Percentiles rank a stretch among this genome's conserved stretches.
Evolutionary conservation across 208 protist species (phyloP).

Genomic region (Zelonia costaricensis): DNA sequence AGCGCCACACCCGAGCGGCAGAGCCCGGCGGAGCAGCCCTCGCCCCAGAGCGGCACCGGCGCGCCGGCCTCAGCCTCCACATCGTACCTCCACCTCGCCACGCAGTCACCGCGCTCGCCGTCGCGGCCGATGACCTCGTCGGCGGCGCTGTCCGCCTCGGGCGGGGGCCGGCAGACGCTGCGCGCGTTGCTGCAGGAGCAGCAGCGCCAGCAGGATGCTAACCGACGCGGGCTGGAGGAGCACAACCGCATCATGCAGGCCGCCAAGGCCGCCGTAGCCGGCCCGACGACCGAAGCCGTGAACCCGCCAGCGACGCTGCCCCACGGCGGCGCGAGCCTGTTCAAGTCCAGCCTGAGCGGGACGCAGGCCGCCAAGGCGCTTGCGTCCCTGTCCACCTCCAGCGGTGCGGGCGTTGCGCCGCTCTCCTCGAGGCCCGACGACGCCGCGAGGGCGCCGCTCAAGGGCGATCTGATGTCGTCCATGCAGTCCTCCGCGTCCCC

Average conservation of each 20-base stretch:
- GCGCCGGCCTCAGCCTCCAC: not conserved
- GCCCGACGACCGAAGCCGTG: not conserved
- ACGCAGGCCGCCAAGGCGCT: not conserved
- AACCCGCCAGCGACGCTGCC: not conserved
- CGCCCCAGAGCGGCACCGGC: not conserved
- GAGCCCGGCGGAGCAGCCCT: too few relatives aligned
- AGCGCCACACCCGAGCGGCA: too few relatives aligned
- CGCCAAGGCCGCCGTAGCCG: constrained; percentile 4
- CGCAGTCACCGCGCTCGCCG: not conserved
- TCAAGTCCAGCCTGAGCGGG: not conserved
- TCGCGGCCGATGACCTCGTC: not conserved
- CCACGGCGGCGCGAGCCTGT: not conserved
- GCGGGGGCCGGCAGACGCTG: constrained; percentile 26
- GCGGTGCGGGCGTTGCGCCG: not conserved
- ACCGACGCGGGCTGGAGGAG: constrained; percentile 23
- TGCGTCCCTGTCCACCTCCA: not conserved
- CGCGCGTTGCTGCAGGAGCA: constrained; percentile 71
- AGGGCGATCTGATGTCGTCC: not conserved
- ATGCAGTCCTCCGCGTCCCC: constrained; percentile 1
- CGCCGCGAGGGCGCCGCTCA: constrained; percentile 4
- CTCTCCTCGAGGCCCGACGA: not conserved
- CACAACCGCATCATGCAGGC: constrained; percentile 54
- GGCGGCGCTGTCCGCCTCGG: not conserved
- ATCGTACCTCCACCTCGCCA: not conserved
- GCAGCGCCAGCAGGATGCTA: constrained; percentile 47